These are phyloP conservation scores for Metarhizium humberi DNA, from an alignment of 2,329 filamentous ascomycete species.

Conservation along the genomic window DNA sequence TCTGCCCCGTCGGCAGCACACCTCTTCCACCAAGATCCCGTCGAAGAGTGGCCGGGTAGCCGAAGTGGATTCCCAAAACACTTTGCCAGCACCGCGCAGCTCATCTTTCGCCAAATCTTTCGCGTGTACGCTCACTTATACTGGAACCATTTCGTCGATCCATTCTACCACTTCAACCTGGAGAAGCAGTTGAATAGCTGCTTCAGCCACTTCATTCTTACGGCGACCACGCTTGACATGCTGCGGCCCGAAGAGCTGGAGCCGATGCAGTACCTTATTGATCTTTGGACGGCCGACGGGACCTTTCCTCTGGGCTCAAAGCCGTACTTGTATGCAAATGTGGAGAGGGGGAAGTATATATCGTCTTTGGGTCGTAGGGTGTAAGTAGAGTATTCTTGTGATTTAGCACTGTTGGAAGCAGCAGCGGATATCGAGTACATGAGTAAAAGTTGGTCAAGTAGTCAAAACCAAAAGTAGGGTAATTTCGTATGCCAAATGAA, in stretches of 20 bases:
- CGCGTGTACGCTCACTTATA: conserved; percentile 93
- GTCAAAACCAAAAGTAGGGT: no score
- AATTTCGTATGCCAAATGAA: no score
- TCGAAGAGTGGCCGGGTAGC: conserved; percentile 71
- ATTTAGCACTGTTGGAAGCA: no score
- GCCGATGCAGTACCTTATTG: conserved; percentile 83
- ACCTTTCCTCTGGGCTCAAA: conserved; percentile 64
- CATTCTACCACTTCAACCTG: conserved; percentile 67
- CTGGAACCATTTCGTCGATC: conserved; percentile 79
- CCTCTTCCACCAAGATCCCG: conserved; percentile 45
- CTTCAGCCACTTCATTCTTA: conserved; percentile 71
- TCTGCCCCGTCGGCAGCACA: conserved; percentile 25
- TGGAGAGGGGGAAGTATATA: conserved; percentile 17
- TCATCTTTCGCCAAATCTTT: conserved; percentile 92
- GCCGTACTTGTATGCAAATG: conserved; percentile 49
- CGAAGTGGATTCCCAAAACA: conserved; percentile 78
- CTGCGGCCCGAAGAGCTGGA: conserved; percentile 77
- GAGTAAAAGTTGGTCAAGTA: no score
- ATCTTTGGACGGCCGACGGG: conserved; percentile 78
- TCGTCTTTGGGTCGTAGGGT: conserved; percentile 4
- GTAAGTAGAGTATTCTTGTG: not conserved
- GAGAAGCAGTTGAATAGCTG: conserved; percentile 72
- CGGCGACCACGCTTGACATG: conserved; percentile 67
- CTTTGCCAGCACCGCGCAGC: conserved; percentile 77
- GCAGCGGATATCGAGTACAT: no score